Conservation (phyloP, 345 rosid species). For the Gossypioides kirkii region DNA sequence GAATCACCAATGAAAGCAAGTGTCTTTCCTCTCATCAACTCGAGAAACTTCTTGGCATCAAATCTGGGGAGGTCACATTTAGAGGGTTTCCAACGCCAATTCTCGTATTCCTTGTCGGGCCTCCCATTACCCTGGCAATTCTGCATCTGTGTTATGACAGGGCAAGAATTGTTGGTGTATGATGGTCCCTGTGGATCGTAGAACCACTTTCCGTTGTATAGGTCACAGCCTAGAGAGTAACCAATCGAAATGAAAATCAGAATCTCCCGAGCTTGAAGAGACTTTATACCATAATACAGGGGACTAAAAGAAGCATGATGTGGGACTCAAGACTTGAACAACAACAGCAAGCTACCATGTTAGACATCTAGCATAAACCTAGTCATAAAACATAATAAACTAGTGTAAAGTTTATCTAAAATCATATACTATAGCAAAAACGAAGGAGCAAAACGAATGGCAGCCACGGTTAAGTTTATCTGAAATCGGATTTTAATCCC, state of each 20-base stretch:
- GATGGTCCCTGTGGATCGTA: conserved; percentile 69
- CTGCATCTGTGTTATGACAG: conserved; percentile 90
- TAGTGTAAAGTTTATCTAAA: background rate
- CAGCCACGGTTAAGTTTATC: background rate
- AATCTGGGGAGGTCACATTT: conserved; percentile 89
- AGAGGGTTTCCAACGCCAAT: conserved; percentile 92
- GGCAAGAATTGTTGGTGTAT: conserved; percentile 93
- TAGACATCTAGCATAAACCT: background rate
- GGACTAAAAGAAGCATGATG: background rate
- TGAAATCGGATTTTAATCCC: background rate
- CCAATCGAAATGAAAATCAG: conserved; percentile 15
- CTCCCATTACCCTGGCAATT: conserved; percentile 99
- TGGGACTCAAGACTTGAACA: background rate
- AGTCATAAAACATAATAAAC: background rate
- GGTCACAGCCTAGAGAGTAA: conserved; percentile 64
- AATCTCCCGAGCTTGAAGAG: conserved; percentile 2
- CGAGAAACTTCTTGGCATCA: conserved; percentile 79
- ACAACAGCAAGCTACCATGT: background rate
- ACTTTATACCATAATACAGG: background rate
- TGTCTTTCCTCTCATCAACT: conserved; percentile 90
- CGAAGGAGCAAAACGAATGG: background rate
- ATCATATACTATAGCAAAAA: background rate
- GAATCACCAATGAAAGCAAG: conserved; percentile 91
- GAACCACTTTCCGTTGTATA: conserved; percentile 80
- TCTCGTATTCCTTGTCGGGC: conserved; percentile 86